Conservation (phyloP, 1,284 basidiomycete genomes). For the Ceratobasidium sp. region DNA sequence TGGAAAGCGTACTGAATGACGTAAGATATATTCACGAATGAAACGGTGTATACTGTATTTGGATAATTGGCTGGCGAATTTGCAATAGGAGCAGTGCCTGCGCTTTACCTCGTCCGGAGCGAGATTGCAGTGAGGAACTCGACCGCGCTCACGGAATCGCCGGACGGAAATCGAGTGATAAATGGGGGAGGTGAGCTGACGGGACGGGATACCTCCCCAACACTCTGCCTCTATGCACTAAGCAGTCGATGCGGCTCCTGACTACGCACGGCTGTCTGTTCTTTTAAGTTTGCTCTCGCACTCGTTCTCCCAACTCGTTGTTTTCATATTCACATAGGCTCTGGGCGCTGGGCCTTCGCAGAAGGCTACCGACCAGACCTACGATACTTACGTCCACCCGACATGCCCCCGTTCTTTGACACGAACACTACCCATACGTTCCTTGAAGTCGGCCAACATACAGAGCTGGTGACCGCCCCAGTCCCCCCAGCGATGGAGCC, state of each 20-base stretch:
- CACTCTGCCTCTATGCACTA: neutral
- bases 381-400: conserved; percentile 30
- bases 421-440: conserved; percentile 12
- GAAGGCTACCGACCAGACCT: neutral
- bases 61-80: conserved; percentile 26
- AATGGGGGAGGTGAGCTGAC: neutral
- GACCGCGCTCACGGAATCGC: conserved; percentile 20
- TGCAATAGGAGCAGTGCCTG: conserved; percentile 20
- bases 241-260: conserved; percentile 17
- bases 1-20: conserved; percentile 84
- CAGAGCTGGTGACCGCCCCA: neutral
- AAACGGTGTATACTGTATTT: conserved; percentile 11
- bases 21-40: neutral
- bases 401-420: conserved; percentile 30
- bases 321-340: conserved; percentile 15
- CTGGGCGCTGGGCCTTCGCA: conserved; percentile 13
- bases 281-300: neutral
- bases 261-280: neutral
- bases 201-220: neutral
- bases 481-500: neutral
- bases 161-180: conserved; percentile 13
- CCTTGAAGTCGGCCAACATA: neutral
- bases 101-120: conserved; percentile 9
- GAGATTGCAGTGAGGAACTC: conserved; percentile 17
- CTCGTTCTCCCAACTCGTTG: conserved; percentile 16